A percentile compares a stretch with the other conserved stretches of the same genome.
phyloP scores from a whole-genome alignment of 2,329 filamentous ascomycete species.

The Trichoderma atroviride region DNA sequence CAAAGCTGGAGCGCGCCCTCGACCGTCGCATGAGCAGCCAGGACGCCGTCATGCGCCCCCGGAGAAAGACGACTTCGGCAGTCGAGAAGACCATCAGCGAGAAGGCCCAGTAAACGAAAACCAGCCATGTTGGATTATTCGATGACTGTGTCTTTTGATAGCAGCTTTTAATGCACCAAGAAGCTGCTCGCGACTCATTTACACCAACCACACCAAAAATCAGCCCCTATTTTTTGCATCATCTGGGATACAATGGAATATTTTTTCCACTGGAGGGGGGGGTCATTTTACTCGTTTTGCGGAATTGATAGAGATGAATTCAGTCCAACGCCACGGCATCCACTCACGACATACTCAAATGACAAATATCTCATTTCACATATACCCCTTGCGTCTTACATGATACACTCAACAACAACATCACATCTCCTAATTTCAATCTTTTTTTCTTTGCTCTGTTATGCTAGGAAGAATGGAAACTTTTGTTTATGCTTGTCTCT shows the following conservation, averaged over 20 bases:
- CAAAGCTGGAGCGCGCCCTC: constrained; percentile 87
- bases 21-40: constrained; percentile 84
- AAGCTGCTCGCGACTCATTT: not conserved
- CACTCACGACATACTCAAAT: constrained; percentile 15
- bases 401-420: constrained; percentile 1
- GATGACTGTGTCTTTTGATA: not conserved
- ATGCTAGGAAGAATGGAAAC: constrained; percentile 4
- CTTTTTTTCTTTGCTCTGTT: not conserved
- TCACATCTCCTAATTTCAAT: not conserved
- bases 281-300: not conserved
- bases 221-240: not conserved
- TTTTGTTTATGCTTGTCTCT: not conserved
- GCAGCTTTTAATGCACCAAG: not conserved
- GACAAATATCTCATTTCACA: not conserved
- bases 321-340: not conserved
- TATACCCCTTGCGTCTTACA: constrained; percentile 13
- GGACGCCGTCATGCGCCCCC: constrained; percentile 78
- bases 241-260: not conserved
- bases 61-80: constrained; percentile 36
- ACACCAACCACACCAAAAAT: not conserved
- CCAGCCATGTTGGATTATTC: not conserved
- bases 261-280: not conserved
- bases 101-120: constrained; percentile 35
- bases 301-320: constrained; percentile 3
- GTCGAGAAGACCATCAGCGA: constrained; percentile 46